phyloP scores from a whole-genome alignment of 805 yeast genomes.

The Candida stauntonica region DNA sequence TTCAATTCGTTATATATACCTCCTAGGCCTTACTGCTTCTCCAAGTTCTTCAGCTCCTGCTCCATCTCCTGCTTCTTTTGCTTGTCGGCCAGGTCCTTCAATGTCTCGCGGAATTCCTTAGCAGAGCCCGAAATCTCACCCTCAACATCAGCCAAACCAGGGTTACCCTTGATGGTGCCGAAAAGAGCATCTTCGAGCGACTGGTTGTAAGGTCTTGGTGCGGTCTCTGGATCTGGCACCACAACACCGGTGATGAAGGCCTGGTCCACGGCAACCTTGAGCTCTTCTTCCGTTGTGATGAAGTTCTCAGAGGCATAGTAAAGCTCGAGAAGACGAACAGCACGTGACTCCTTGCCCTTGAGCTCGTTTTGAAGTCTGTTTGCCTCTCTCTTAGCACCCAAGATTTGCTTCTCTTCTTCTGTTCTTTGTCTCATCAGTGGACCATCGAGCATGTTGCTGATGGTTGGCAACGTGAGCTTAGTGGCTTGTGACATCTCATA shows the following conservation, averaged over 20 bases:
- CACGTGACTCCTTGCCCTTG: slow-evolving; percentile 46
- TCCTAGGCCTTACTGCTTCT: no score
- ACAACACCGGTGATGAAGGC: slow-evolving; percentile 38
- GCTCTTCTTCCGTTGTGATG: slow-evolving; percentile 67
- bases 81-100: slow-evolving; percentile 7
- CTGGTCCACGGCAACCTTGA: slow-evolving; percentile 51
- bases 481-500: slow-evolving; percentile 46
- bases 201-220: slow-evolving; percentile 21
- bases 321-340: slow-evolving; percentile 57
- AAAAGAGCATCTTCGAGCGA: slow-evolving; percentile 31
- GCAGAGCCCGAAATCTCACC: slow-evolving; percentile 33
- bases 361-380: slow-evolving; percentile 60
- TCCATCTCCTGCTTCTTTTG: not conserved
- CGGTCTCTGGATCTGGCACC: slow-evolving; percentile 7
- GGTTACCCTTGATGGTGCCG: slow-evolving; percentile 32
- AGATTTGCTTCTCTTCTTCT: slow-evolving; percentile 54
- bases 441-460: slow-evolving; percentile 60
- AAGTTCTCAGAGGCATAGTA: slow-evolving; percentile 67
- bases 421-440: slow-evolving; percentile 74
- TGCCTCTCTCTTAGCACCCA: slow-evolving; percentile 56
- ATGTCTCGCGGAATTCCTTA: slow-evolving; percentile 25
- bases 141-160: slow-evolving; percentile 33
- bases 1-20: no score
- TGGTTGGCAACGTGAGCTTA: slow-evolving; percentile 71
- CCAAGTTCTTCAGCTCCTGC: no score